Evolutionary conservation across 306 rosid genomes (phyloP).

Genomic region (Pyrus bretschneideri): DNA sequence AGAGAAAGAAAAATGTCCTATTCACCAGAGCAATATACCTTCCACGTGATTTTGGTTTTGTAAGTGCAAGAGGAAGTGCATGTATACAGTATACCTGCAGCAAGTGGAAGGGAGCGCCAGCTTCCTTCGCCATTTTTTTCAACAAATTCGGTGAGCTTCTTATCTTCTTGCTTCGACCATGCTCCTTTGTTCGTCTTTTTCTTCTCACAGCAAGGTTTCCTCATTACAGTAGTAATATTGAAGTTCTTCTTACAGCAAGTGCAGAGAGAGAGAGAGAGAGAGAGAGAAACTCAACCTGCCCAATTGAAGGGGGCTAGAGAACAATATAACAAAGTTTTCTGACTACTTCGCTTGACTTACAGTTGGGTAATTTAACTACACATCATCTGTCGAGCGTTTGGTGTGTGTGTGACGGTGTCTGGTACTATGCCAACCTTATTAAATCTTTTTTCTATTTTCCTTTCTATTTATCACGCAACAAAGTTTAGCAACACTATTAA

Average conservation of each 20-base stretch:
- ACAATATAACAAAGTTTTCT: not conserved
- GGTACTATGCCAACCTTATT: not conserved
- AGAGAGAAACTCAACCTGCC: not conserved
- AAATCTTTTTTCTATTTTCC: not conserved
- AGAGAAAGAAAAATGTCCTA: not conserved
- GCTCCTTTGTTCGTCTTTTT: slow-evolving; percentile 74
- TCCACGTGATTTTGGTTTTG: not conserved
- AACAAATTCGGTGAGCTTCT: slow-evolving; percentile 62
- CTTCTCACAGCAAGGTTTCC: slow-evolving; percentile 75
- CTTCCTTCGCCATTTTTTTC: slow-evolving; percentile 59
- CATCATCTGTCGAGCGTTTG: not conserved
- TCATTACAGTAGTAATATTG: not conserved
- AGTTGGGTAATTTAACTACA: not conserved
- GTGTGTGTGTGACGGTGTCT: not conserved
- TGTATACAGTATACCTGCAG: slow-evolving; percentile 63
- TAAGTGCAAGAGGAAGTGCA: not conserved
- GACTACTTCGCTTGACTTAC: slow-evolving; percentile 1
- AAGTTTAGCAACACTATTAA: too few relatives aligned
- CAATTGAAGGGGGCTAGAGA: not conserved
- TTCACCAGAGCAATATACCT: not conserved
- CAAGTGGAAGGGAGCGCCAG: slow-evolving; percentile 72
- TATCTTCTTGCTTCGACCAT: slow-evolving; percentile 72
- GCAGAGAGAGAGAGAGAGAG: not conserved
- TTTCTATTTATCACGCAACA: not conserved
- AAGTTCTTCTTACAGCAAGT: not conserved